phyloP scores from a whole-genome alignment of 805 yeast species.

The Yarrowia yakushimensis region DNA sequence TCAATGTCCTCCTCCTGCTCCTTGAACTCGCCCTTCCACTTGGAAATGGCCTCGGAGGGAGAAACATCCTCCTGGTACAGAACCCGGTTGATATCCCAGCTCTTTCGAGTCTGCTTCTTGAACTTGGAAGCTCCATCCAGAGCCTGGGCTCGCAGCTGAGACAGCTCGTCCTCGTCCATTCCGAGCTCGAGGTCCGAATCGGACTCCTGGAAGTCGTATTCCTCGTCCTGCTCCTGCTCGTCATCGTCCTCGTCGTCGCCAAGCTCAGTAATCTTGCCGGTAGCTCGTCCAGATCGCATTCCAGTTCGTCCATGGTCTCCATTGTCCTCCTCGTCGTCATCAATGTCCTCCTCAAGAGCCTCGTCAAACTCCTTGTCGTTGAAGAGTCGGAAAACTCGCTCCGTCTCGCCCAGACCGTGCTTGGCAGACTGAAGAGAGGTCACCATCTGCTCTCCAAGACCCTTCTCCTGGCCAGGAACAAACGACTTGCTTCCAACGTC shows the following conservation, averaged over 20 bases:
- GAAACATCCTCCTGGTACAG: constrained; percentile 74
- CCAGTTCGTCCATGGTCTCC: constrained; percentile 59
- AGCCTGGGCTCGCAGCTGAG: constrained; percentile 27
- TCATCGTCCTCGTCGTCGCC: constrained; percentile 44
- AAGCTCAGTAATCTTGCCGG: constrained; percentile 42
- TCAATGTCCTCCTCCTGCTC: constrained; percentile 33
- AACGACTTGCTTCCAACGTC: constrained; percentile 63
- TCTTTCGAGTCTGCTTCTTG: constrained; percentile 44
- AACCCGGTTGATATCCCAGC: constrained; percentile 78
- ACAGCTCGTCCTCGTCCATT: constrained; percentile 38
- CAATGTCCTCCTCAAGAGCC: constrained; percentile 41
- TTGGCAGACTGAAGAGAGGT: constrained; percentile 73
- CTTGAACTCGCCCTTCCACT: constrained; percentile 35
- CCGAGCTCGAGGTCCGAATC: constrained; percentile 45
- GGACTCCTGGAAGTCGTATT: constrained; percentile 40
- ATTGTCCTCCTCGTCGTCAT: constrained; percentile 39
- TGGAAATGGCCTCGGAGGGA: constrained; percentile 46
- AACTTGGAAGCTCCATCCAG: constrained; percentile 34
- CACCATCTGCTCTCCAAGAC: constrained; percentile 83
- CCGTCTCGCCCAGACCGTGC: constrained; percentile 51
- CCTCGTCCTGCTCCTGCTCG: constrained; percentile 35
- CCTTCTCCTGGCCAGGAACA: constrained; percentile 62
- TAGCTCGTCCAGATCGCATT: constrained; percentile 55
- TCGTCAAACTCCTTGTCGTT: constrained; percentile 48
- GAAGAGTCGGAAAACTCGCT: constrained; percentile 72